Evolutionary conservation across 371 early-diverging fungal species (phyloP).

Genomic region (Rhizopus delemar): DNA sequence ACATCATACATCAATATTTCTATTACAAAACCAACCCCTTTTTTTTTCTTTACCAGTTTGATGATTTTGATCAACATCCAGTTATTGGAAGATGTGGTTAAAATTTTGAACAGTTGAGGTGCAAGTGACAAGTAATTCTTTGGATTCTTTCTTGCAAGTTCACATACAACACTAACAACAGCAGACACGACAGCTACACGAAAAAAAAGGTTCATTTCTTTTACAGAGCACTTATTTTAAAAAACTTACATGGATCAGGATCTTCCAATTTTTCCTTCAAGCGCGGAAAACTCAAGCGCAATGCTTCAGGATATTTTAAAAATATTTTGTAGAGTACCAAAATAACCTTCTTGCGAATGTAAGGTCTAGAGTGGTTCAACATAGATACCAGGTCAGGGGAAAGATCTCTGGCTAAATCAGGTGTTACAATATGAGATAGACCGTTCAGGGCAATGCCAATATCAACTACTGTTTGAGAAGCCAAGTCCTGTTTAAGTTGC

Average conservation of each 20-base stretch:
- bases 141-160: slow-evolving; percentile 89
- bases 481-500: slow-evolving; percentile 68
- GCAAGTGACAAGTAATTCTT: slow-evolving; percentile 90
- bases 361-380: slow-evolving; percentile 88
- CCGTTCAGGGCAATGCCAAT: slow-evolving; percentile 90
- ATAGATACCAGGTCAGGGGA: slow-evolving; percentile 82
- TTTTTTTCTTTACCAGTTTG: slow-evolving; percentile 71
- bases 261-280: slow-evolving; percentile 91
- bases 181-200: slow-evolving; percentile 83
- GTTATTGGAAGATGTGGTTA: slow-evolving; percentile 88
- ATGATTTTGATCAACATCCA: slow-evolving; percentile 98
- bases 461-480: slow-evolving; percentile 77
- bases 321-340: slow-evolving; percentile 88
- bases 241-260: slow-evolving; percentile 78
- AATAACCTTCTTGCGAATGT: slow-evolving; percentile 90
- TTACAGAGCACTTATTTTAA: background rate
- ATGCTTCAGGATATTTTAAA: slow-evolving; percentile 86
- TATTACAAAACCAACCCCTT: background rate
- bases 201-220: background rate
- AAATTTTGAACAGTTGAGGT: slow-evolving; percentile 86
- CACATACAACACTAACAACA: slow-evolving; percentile 93
- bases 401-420: slow-evolving; percentile 90
- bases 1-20: slow-evolving; percentile 1
- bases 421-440: slow-evolving; percentile 87
- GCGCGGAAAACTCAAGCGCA: slow-evolving; percentile 81